Evolutionary conservation across 345 rosid genomes (phyloP).

Genomic region (Syzygium aromaticum): DNA sequence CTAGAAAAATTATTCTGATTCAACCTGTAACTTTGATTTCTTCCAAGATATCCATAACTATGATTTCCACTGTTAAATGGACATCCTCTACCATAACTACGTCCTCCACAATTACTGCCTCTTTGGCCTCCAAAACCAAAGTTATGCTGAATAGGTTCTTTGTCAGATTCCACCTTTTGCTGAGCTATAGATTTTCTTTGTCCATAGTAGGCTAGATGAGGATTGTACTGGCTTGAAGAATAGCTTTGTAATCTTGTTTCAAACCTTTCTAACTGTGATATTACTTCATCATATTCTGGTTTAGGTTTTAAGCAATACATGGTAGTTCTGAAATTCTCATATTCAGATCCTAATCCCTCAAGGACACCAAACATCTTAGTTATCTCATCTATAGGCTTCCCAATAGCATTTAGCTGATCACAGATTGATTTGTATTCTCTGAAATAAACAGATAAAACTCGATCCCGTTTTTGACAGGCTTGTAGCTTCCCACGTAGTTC

Average conservation of each 20-base stretch:
- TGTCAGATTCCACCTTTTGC: accelerated
- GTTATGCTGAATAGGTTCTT: accelerated
- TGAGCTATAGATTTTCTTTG: no score
- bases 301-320: not conserved
- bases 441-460: not conserved
- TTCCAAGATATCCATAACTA: no score
- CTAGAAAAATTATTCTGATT: no score
- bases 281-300: not conserved
- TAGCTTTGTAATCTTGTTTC: not conserved
- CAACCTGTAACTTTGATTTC: accelerated
- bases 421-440: not conserved
- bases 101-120: accelerated
- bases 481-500: not conserved
- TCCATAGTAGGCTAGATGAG: no score
- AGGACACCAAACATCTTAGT: not conserved
- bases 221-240: no score
- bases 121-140: no score
- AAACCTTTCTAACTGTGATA: not conserved
- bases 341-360: accelerated
- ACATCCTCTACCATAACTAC: no score
- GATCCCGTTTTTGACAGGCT: not conserved
- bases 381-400: not conserved
- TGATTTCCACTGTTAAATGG: no score
- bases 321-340: not conserved
- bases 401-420: not conserved